Conservation (phyloP, 805 yeast species). For the Candida tallmaniae region DNA sequence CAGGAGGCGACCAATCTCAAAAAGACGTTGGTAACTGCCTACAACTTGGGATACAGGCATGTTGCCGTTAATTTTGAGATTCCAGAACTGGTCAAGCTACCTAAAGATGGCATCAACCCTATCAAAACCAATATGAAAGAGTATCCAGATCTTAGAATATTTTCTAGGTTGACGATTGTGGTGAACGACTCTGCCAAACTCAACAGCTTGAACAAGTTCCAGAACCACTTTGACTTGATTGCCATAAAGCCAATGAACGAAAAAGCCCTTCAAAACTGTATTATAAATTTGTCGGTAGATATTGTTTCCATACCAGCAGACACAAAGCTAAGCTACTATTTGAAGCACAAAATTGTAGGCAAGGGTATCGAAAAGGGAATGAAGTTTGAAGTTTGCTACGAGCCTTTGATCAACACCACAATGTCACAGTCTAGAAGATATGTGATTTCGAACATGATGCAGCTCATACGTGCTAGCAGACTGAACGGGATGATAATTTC, state of each 20-base stretch:
- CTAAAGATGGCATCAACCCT: conserved; percentile 47
- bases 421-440: conserved; percentile 43
- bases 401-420: conserved; percentile 42
- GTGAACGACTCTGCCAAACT: conserved; percentile 76
- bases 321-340: conserved; percentile 63
- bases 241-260: conserved; percentile 81
- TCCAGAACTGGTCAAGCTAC: conserved; percentile 49
- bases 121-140: conserved; percentile 31
- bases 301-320: conserved; percentile 68
- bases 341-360: conserved; percentile 81
- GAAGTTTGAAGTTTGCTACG: conserved; percentile 73
- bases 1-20: conserved; percentile 43
- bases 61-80: conserved; percentile 69
- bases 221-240: conserved; percentile 63
- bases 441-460: conserved; percentile 66
- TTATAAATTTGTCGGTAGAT: conserved; percentile 76
- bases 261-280: conserved; percentile 68
- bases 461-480: conserved; percentile 77
- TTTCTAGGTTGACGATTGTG: conserved; percentile 69
- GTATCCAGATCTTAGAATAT: conserved; percentile 39
- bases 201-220: conserved; percentile 51
- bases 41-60: conserved; percentile 65
- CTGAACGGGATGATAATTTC: conserved; percentile 74
- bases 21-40: conserved; percentile 48
- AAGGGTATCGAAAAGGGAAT: conserved; percentile 82